A percentile compares a stretch with the other conserved stretches of the same genome.
Evolutionary conservation across 2,329 filamentous ascomycete species (phyloP).

Genomic region (Hypomyces perniciosus): DNA sequence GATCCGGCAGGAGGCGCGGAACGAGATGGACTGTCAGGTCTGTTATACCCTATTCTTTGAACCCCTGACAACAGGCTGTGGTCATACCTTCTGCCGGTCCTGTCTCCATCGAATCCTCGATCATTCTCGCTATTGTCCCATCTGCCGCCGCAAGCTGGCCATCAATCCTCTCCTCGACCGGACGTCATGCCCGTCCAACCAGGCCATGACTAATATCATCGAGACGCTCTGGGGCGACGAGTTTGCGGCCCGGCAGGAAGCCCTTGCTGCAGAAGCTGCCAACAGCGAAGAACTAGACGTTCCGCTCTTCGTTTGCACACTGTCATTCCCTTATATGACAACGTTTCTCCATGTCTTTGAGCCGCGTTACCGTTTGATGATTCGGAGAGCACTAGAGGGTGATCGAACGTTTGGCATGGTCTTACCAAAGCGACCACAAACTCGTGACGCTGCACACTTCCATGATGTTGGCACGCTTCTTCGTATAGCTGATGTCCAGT

Average conservation of each 20-base stretch:
- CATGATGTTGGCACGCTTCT: constrained; percentile 73
- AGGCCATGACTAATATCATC: constrained; percentile 56
- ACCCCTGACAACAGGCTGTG: constrained; percentile 77
- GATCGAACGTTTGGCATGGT: constrained; percentile 82
- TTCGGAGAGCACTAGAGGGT: constrained; percentile 67
- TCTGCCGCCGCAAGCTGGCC: constrained; percentile 64
- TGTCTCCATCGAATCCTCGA: constrained; percentile 74
- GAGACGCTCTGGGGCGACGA: constrained; percentile 64
- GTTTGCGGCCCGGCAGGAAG: constrained; percentile 51
- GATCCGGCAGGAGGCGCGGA: constrained; percentile 55
- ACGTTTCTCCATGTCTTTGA: constrained; percentile 91
- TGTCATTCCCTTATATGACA: constrained; percentile 76
- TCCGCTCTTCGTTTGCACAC: constrained; percentile 74
- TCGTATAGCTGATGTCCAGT: constrained; percentile 66
- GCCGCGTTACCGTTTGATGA: constrained; percentile 86
- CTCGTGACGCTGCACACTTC: constrained; percentile 40
- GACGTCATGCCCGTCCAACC: constrained; percentile 50
- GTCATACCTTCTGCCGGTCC: constrained; percentile 80
- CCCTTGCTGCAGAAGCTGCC: constrained; percentile 49
- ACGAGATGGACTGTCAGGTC: constrained; percentile 80
- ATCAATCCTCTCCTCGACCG: constrained; percentile 40
- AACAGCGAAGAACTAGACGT: constrained; percentile 53
- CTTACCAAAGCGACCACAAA: constrained; percentile 53
- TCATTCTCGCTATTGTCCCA: constrained; percentile 71
- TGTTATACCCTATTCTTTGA: constrained; percentile 79